Conservation (phyloP, 441 rosid species). For the Erodium moschatum region DNA sequence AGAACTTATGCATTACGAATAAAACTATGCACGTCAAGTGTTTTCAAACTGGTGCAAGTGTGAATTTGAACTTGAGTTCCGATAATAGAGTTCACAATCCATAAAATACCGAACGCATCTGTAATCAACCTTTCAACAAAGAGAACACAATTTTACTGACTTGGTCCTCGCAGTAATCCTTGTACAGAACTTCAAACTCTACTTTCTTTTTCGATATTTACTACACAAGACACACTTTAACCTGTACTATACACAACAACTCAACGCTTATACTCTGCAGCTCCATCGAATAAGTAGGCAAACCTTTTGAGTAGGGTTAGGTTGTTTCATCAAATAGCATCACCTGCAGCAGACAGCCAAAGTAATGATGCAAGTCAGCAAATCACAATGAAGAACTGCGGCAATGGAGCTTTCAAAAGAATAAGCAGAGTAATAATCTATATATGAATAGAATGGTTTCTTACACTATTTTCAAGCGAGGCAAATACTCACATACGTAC, state of each 20-base stretch:
- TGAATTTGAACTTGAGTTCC: too few relatives aligned
- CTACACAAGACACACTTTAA: not conserved
- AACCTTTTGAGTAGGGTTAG: not conserved
- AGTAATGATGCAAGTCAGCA: too few relatives aligned
- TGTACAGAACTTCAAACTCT: not conserved
- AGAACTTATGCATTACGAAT: too few relatives aligned
- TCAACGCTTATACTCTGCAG: not conserved
- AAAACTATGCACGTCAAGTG: too few relatives aligned
- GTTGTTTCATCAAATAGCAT: constrained; percentile 1
- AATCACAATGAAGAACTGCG: too few relatives aligned
- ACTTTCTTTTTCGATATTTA: not conserved
- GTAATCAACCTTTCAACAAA: too few relatives aligned
- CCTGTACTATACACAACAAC: not conserved
- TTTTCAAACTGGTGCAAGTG: too few relatives aligned
- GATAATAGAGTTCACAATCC: too few relatives aligned
- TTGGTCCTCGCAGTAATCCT: not conserved
- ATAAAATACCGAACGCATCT: too few relatives aligned
- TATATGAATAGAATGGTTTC: not conserved
- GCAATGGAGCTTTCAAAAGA: too few relatives aligned
- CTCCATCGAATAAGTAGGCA: not conserved
- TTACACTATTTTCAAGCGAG: not conserved
- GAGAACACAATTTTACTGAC: too few relatives aligned
- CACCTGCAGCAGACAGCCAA: not conserved
- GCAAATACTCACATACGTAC: not conserved
- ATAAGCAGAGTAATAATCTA: too few relatives aligned